Base-by-base conservation (phyloP, 2,329 filamentous ascomycete genomes). In the Colletotrichum sublineola region DNA sequence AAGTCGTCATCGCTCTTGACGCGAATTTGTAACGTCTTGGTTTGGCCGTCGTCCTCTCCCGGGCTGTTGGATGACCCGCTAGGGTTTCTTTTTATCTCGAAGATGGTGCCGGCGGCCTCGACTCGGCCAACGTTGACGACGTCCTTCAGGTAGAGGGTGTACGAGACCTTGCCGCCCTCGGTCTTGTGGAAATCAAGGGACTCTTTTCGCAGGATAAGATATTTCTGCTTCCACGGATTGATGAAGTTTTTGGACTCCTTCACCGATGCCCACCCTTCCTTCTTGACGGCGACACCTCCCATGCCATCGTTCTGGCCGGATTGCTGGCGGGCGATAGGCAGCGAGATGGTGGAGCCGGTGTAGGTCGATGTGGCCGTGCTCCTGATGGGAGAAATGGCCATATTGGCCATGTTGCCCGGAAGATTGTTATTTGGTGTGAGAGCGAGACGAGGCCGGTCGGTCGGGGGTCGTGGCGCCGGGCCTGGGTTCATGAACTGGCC, bases 1-100 rank as follows among this genome's bases (percentile, higher is more conserved):
- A 99, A 91, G 77, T 99, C 96, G 79, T 97, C 96, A 79, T 99
- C 96, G 68, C 92, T 93, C 83, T 98, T 97, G 77, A 98, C 95
- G 80, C 93, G 94, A 81, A 97, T 96, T 75, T 96, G 95, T 64
- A 98, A 90, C 4, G 94, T 93, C 81, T 93, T 94, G 71, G 92
- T 93, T 11, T 92, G 89, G 44, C 94, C 91, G 75, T 98, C 96
- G 75, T 94, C 92, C 57, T 93, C 93, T 63, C 92, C 90, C 14
- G 94, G 89, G 73, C 92, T 94, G 63, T 88, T 90, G 58, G 92
- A 94, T 50, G 88, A 84, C 50, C 90, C 91, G 77, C 91, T 92
- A 60, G 91, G 87, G 68, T 89, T 87, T 73, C 95, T 90, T 79
- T 95, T 95, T 81, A 99, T 94, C 83, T 99, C 96, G 80, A 99